phyloP scores from a whole-genome alignment of 305 asterid species.

The Solanum hybrid region DNA sequence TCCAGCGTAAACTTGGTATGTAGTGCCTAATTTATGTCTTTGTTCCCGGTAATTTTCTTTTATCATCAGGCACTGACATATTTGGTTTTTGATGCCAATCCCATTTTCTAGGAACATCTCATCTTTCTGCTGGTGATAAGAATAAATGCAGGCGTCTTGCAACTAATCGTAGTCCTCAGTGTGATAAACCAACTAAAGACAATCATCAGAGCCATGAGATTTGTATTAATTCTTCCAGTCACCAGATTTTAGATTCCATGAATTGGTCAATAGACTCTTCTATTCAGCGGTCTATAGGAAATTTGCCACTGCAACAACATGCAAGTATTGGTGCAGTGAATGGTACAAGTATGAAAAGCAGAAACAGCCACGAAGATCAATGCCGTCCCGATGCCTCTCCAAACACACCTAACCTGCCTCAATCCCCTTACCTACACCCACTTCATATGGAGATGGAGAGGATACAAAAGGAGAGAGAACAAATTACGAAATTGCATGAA shows the following conservation, averaged over 20 bases:
- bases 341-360: constrained; percentile 4
- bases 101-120: not conserved
- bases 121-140: constrained; percentile 4
- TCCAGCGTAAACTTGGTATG: constrained; percentile 10
- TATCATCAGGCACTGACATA: not conserved
- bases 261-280: constrained; percentile 11
- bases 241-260: not conserved
- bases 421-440: constrained; percentile 17
- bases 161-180: not conserved
- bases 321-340: not conserved
- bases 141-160: not conserved
- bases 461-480: constrained; percentile 29
- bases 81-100: not conserved
- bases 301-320: constrained; percentile 4
- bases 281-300: not conserved
- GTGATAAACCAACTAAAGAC: not conserved
- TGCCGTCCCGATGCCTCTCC: constrained; percentile 13
- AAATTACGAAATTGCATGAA: constrained; percentile 21
- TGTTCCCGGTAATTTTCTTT: not conserved
- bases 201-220: not conserved
- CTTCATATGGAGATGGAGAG: constrained; percentile 36
- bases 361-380: not conserved
- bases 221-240: not conserved
- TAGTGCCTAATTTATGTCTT: not conserved
- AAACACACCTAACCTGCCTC: constrained; percentile 4